These are phyloP conservation scores for Chytriomyces sp. DNA, from an alignment of 192 early-diverging fungal species.

Conservation along the genomic window DNA sequence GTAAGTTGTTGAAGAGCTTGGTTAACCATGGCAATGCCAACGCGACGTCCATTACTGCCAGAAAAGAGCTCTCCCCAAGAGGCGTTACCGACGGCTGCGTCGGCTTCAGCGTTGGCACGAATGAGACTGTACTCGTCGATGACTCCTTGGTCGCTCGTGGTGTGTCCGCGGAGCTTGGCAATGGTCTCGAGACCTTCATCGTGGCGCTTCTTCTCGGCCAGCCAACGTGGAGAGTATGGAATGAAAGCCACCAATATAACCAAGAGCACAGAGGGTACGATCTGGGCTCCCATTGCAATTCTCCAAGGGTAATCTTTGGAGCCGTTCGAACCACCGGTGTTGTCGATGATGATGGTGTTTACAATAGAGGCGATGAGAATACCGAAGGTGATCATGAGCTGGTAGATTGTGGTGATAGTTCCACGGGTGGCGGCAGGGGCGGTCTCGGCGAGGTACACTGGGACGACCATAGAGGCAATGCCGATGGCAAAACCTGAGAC, in stretches of 20 bases:
- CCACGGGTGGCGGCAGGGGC: constrained; percentile 83
- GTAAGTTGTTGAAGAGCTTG: constrained; percentile 39
- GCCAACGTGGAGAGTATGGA: constrained; percentile 71
- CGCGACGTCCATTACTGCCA: background rate
- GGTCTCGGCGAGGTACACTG: constrained; percentile 71
- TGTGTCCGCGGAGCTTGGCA: constrained; percentile 43
- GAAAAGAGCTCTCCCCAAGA: constrained; percentile 41
- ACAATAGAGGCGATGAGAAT: constrained; percentile 44
- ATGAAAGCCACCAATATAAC: constrained; percentile 69
- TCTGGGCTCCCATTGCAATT: constrained; percentile 80
- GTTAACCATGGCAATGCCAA: constrained; percentile 15
- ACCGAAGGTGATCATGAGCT: constrained; percentile 94
- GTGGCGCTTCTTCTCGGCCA: constrained; percentile 48
- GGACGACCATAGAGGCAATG: constrained; percentile 50
- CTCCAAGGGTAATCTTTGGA: constrained; percentile 70
- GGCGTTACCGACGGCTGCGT: constrained; percentile 55
- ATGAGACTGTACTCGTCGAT: constrained; percentile 57
- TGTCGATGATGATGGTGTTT: constrained; percentile 53
- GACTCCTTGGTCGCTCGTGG: constrained; percentile 37
- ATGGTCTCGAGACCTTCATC: constrained; percentile 46
- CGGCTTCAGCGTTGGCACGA: constrained; percentile 47
- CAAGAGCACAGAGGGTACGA: constrained; percentile 75
- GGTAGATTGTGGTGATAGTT: constrained; percentile 64
- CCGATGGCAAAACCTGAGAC: constrained; percentile 84
- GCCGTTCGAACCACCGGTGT: constrained; percentile 28